These are phyloP conservation scores for Fraxinus sp. DNA, from an alignment of 305 asterid genomes.

Conservation along the genomic window DNA sequence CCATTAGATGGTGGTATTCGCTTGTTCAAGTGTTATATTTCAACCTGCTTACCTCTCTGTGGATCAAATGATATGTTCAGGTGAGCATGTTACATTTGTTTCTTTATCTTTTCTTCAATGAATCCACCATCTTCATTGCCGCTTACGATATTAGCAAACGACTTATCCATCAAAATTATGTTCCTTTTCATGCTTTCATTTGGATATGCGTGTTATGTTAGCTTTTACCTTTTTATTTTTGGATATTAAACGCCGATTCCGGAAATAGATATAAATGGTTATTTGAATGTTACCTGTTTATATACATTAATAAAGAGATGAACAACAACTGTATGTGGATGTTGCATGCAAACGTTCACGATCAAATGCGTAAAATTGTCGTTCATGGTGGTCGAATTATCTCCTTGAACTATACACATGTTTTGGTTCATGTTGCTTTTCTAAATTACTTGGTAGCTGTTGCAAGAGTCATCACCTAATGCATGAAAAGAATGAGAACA, in stretches of 20 bases:
- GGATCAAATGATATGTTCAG: constrained; percentile 58
- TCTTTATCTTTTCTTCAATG: background rate
- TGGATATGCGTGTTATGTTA: background rate
- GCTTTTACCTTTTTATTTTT: no score
- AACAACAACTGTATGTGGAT: background rate
- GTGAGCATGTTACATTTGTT: constrained; percentile 36
- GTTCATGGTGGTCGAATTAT: background rate
- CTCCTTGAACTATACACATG: background rate
- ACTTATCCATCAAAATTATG: background rate
- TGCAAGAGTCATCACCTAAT: background rate
- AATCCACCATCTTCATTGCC: background rate
- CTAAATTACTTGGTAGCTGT: background rate
- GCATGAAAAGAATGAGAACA: background rate
- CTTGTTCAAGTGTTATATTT: constrained; percentile 69
- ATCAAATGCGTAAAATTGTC: background rate
- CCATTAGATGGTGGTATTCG: constrained; percentile 84
- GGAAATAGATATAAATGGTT: background rate
- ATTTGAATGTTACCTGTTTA: background rate
- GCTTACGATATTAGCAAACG: background rate
- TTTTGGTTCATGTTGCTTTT: background rate
- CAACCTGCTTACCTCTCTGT: constrained; percentile 51
- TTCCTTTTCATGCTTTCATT: background rate
- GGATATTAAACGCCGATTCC: no score
- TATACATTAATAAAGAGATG: background rate
- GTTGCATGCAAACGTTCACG: background rate